Percentiles rank a stretch among this genome's conserved stretches.
phyloP scores from a whole-genome alignment of 179 eudicot genomes.

The Vitellaria paradoxa region DNA sequence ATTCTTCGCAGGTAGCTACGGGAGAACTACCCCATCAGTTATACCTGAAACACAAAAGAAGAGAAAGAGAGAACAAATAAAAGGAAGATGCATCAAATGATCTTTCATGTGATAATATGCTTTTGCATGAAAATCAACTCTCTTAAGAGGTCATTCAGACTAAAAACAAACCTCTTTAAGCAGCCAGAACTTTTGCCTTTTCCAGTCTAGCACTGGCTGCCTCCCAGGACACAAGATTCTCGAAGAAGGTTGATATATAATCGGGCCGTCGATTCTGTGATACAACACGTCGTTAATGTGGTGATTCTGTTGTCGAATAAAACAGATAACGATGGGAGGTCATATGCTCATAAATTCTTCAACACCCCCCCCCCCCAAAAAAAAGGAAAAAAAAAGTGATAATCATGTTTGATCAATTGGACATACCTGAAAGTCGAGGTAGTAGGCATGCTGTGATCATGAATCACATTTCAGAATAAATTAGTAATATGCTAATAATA shows the following conservation, averaged over 20 bases:
- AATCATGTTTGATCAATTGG: not conserved
- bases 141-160: too few species aligned
- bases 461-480: slow-evolving; percentile 10
- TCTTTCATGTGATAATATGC: too few species aligned
- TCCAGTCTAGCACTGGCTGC: slow-evolving; percentile 76
- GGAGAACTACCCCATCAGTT: too few species aligned
- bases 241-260: slow-evolving; percentile 76
- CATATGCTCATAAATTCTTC: too few species aligned
- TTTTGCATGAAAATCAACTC: too few species aligned
- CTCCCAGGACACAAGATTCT: slow-evolving; percentile 93
- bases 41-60: too few species aligned
- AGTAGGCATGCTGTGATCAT: slow-evolving; percentile 78
- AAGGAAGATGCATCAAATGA: too few species aligned
- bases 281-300: slow-evolving; percentile 5
- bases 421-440: slow-evolving; percentile 85
- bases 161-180: slow-evolving; percentile 36
- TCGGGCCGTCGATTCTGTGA: slow-evolving; percentile 81
- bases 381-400: too few species aligned
- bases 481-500: slow-evolving; percentile 4
- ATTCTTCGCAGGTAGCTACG: too few species aligned
- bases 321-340: not conserved
- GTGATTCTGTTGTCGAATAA: not conserved
- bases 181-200: slow-evolving; percentile 55
- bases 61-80: too few species aligned
- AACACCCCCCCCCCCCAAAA: too few species aligned